These are phyloP conservation scores for Amanita pallidorosea DNA, from an alignment of 768 basidiomycete species.

Conservation along the genomic window DNA sequence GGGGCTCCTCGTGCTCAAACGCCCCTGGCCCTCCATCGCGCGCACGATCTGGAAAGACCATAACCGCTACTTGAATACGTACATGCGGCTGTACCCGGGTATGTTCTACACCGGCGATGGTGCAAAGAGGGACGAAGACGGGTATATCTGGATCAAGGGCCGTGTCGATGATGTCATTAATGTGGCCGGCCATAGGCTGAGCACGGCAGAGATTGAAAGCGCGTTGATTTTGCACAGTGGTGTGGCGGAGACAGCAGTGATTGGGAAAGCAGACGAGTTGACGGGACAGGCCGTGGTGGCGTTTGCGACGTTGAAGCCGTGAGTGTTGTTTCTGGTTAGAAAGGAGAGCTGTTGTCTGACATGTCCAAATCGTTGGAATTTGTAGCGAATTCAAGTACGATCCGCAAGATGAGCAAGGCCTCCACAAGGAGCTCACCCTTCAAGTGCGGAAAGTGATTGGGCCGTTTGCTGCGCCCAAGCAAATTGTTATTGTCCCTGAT, in stretches of 20 bases:
- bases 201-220: conserved; percentile 96
- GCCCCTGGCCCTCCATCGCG: conserved; percentile 94
- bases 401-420: conserved; percentile 50
- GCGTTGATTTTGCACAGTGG: conserved; percentile 92
- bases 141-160: conserved; percentile 99
- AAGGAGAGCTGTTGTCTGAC: neutral
- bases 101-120: conserved; percentile 97
- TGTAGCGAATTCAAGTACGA: conserved; percentile 69
- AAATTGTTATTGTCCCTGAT: conserved; percentile 72
- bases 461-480: conserved; percentile 96
- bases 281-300: conserved; percentile 93
- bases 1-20: conserved; percentile 79
- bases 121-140: conserved; percentile 86
- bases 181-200: conserved; percentile 93
- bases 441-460: conserved; percentile 98
- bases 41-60: conserved; percentile 90
- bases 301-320: conserved; percentile 94
- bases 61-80: conserved; percentile 55
- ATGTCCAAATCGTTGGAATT: neutral
- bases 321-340: conserved; percentile 19
- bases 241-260: conserved; percentile 93
- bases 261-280: conserved; percentile 77
- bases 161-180: conserved; percentile 98
- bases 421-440: conserved; percentile 81
- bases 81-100: conserved; percentile 75